These are phyloP conservation scores for Vigna radiata DNA, from an alignment of 306 rosid species.

Conservation along the genomic window DNA sequence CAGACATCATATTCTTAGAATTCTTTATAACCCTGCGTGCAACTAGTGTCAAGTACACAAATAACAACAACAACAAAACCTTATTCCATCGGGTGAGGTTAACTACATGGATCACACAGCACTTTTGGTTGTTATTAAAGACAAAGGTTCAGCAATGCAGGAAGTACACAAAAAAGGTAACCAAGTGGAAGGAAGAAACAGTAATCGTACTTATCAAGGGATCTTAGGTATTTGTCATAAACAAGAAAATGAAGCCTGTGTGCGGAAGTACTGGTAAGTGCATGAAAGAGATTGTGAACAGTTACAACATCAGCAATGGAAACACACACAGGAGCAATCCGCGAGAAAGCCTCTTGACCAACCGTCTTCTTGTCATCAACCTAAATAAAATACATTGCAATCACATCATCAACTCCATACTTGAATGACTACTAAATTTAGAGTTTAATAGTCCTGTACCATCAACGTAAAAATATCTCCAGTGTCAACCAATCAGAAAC, in stretches of 20 bases:
- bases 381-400: slow-evolving; percentile 45
- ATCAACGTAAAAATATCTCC: not conserved
- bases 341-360: slow-evolving; percentile 87
- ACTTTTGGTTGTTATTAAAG: not conserved
- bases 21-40: slow-evolving; percentile 73
- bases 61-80: not conserved
- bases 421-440: not conserved
- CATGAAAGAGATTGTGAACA: slow-evolving; percentile 77
- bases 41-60: slow-evolving; percentile 40
- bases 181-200: slow-evolving; percentile 20
- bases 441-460: not conserved
- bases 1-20: slow-evolving; percentile 57
- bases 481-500: not conserved
- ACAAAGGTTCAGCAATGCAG: not conserved
- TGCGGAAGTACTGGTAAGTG: slow-evolving; percentile 70
- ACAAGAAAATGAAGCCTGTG: slow-evolving; percentile 83
- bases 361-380: slow-evolving; percentile 83
- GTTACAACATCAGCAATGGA: slow-evolving; percentile 82
- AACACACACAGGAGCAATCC: slow-evolving; percentile 85
- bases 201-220: slow-evolving; percentile 73
- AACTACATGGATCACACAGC: not conserved
- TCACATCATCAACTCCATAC: not conserved
- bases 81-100: not conserved
- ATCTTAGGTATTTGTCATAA: slow-evolving; percentile 82
- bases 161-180: slow-evolving; percentile 34